Base-by-base conservation (phyloP, 2,329 filamentous ascomycete genomes). In the Cladophialophora exuberans region DNA sequence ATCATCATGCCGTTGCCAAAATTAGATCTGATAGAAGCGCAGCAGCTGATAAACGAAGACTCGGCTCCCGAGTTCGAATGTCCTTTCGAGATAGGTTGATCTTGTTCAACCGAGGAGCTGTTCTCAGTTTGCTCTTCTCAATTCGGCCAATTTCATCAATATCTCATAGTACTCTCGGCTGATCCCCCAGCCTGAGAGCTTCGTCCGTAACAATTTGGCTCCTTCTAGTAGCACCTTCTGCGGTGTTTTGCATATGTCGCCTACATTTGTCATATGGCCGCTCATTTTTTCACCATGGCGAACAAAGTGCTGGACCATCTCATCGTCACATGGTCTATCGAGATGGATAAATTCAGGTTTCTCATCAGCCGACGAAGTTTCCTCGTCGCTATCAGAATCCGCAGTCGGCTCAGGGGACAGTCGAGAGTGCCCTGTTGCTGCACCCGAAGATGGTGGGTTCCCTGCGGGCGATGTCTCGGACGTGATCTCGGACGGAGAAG, bases 221-320 rank as follows among this genome's bases (percentile, higher is more conserved):
- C 60, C 62, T 52, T 64, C 62, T 6, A 60, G 41, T 26, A 64
- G 23, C 3, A 64, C 60, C 33, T 62, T 61, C 26, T 57, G 52
- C 4, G 60, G 59, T 7, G 60, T 47, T 38, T 61, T 54, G 48
- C 58, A 62, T 22, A 64, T 61, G 33, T 83, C 76, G 0, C 81
- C 81, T 1, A 83, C 78, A 2, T 78, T 79, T 6, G 73, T 76
- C 6, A 83, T 71, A 56, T 78, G 74, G 0, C 75, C 79, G 15
- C 70, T 71, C 75, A 84, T 81, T 2, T 62, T 69, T 25, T 75
- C 69, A 0, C 81, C 81, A 13, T 74, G 70, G 9, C 75, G 70
- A 0, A 84, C 79, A 63, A 80, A 84, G 1, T 77, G 66, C 60
- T 84, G 81, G 1, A 83, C 80, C 44, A 83, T 72, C 61, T 83